Base-by-base conservation (phyloP, 805 yeast species). In the Blastobotrys terrestris region DNA sequence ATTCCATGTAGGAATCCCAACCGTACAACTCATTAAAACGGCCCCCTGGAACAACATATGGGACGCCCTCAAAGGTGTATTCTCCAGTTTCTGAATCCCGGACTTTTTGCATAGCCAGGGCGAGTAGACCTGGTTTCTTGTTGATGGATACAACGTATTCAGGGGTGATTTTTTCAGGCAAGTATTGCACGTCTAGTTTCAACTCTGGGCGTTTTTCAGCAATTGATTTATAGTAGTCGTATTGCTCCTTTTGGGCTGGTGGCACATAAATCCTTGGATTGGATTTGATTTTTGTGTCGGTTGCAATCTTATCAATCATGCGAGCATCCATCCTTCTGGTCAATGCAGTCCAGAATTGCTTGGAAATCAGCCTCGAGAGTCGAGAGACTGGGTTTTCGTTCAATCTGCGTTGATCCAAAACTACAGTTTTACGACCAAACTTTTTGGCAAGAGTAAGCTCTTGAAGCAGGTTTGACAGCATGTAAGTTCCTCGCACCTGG, bases 31-130 rank as follows among this genome's bases (percentile, higher is more conserved):
- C 99, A 71, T 94, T 94, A 70, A 92, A 92, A 58, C 99, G 75
- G 19, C 99, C 98, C 15, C 99, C 99, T 1, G 99, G 99, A 20
- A 92, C 98, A 15, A 88, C 86, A 67, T 92, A 92, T 0, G 96
- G 96, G 62, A 78, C 82, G 13, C 53, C 53, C 8, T 31, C 39
- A 46, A 85, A 60, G 0, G 77, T 69, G 2, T 71, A 62, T 7
- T 26, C 22, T 21, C 46, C 52, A n/a, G 26, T 16, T 5, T 45
- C 48, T 15, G 85, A 81, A 58, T 82, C 81, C 44, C 68, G 64
- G 20, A 66, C 72, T 47, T 71, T 77, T 55, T 76, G 77, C 74
- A 87, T 79, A 0, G 92, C 96, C 41, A 92, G 73, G 0, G 96
- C 86, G 55, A 92, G 74, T 50, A 92, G 73, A 0, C 99, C 99